phyloP scores from a whole-genome alignment of 2,329 filamentous ascomycete genomes.

The Ceratocystis huliohia region DNA sequence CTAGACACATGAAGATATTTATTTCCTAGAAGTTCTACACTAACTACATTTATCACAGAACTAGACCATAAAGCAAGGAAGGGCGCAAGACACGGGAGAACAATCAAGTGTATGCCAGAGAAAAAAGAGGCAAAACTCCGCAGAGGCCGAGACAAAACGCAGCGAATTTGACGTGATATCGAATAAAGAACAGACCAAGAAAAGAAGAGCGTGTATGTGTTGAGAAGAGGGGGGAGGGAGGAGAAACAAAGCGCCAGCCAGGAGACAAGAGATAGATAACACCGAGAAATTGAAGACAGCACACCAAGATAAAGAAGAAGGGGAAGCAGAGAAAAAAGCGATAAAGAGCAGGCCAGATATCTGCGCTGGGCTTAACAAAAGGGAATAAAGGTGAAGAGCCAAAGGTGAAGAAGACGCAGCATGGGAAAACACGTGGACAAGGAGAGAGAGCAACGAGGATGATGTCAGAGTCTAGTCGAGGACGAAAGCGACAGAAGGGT shows the following conservation, averaged over 20 bases:
- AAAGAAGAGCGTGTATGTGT: not conserved
- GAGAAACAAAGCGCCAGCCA: conserved; percentile 3
- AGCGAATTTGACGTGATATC: not conserved
- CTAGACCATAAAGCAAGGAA: too few species aligned
- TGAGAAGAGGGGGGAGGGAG: not conserved
- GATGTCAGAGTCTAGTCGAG: not conserved
- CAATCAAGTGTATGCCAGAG: not conserved
- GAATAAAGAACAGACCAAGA: conserved; percentile 7
- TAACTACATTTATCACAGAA: too few species aligned
- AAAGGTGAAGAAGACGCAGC: not conserved
- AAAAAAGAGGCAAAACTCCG: not conserved
- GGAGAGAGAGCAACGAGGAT: not conserved
- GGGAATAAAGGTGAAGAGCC: not conserved
- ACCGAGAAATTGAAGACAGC: not conserved
- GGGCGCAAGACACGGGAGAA: conserved; percentile 12
- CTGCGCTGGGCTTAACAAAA: not conserved
- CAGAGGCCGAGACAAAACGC: conserved; percentile 4
- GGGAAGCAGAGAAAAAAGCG: not conserved
- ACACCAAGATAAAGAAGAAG: not conserved
- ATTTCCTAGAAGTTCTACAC: too few species aligned
- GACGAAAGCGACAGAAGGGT: too few species aligned
- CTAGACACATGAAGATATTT: too few species aligned
- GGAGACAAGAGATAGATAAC: not conserved
- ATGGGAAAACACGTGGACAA: not conserved
- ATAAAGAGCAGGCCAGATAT: not conserved